Evolutionary conservation across 441 rosid genomes (phyloP), one percentile per base, ranked within the genome.

Genomic region (Euphorbia schlechtendalii): DNA sequence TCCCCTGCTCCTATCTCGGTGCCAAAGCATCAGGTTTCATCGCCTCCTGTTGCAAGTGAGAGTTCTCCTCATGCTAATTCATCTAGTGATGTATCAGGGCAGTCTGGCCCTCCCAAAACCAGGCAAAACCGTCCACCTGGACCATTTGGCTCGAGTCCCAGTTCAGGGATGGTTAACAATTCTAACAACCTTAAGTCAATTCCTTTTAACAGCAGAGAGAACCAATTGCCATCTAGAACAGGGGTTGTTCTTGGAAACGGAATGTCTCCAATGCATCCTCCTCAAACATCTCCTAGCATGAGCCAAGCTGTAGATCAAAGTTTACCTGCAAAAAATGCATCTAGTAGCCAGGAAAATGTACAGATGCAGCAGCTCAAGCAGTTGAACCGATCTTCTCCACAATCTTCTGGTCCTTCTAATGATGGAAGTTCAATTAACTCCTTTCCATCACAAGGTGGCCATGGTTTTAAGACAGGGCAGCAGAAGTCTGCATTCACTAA

Each of bases 41-140:
- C 96, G 67, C 84, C 96, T 63, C 80, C 82, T 49, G 82, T 80
- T 72, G 86, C 83, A 66, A 81, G 86, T 60, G 95, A 83, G 66
- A 85, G 73, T 73, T 95, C 98, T 67, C 86, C 93, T 25, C 90
- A 66, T 78, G 82, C 86, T 73, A 89, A 86, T 84, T 89, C 95
- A 65, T 81, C 88, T 22, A 84, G 84, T 80, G 98, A 95, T 76
- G 66, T 80, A 56, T 83, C 97, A 74, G 94, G 89, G 65, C 98
- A 89, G 77, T 81, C 96, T 71, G 92, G 86, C 61, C 81, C 92
- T 59, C 89, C 73, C 8, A 89, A 92, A 83, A 68, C 84, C 64
- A 88, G 86, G 72, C 93, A 84, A 61, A 59, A 73, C 63, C 61
- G 73, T 61, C 74, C 83, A 27, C 64, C 83, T 15, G 73, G 86